These are phyloP conservation scores for Elaeis oleifera DNA, from an alignment of 202 grass and related monocot species.

Conservation along the genomic window DNA sequence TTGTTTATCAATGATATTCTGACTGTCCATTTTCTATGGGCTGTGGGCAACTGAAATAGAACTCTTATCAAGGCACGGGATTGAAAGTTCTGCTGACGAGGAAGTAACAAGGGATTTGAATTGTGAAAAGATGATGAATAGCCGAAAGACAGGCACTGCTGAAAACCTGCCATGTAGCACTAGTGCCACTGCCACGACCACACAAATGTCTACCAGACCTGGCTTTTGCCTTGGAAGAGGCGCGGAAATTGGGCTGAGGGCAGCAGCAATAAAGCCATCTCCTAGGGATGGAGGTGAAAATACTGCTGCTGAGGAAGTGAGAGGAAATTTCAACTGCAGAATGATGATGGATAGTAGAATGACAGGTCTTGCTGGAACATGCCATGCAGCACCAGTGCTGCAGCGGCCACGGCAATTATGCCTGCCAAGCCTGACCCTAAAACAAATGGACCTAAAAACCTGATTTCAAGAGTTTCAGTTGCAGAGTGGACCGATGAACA, in stretches of 20 bases:
- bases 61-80: background rate
- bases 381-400: background rate
- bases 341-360: background rate
- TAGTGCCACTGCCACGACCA: background rate
- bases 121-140: background rate
- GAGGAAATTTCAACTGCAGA: background rate
- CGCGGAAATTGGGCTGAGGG: background rate
- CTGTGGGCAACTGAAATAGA: background rate
- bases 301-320: background rate
- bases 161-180: background rate
- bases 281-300: background rate
- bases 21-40: background rate
- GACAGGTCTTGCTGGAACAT: background rate
- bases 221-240: background rate
- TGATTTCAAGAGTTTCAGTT: constrained; percentile 12
- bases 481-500: constrained; percentile 27
- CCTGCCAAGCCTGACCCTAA: background rate
- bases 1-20: background rate
- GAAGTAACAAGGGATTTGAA: constrained; percentile 2
- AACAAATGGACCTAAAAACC: constrained; percentile 1
- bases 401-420: background rate
- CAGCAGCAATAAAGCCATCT: background rate
- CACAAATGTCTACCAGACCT: background rate
- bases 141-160: background rate
- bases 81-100: background rate